phyloP scores from a whole-genome alignment of 2,329 filamentous ascomycete species.

The Mollisia scopiformis region DNA sequence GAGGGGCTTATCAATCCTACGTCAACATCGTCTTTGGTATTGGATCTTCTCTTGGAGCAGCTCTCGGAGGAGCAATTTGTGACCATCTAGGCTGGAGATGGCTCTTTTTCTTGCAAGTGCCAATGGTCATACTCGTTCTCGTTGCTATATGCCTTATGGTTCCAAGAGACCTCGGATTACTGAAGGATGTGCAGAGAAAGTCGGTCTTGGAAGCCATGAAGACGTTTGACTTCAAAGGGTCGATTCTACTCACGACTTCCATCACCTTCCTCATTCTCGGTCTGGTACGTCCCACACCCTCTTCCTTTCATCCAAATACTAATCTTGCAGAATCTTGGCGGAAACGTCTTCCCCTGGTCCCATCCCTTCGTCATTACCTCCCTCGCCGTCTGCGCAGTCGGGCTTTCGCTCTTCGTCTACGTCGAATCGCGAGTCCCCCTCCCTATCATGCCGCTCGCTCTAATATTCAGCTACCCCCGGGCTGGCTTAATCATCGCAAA shows the following conservation, averaged over 20 bases:
- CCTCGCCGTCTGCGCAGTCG: conserved; percentile 49
- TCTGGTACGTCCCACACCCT: conserved; percentile 45
- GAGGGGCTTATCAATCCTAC: conserved; percentile 72
- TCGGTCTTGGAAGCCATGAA: conserved; percentile 51
- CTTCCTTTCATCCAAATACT: not conserved
- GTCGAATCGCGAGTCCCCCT: conserved; percentile 52
- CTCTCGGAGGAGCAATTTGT: conserved; percentile 70
- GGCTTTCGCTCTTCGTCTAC: conserved; percentile 54
- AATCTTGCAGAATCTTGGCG: conserved; percentile 56
- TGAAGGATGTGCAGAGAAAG: conserved; percentile 45
- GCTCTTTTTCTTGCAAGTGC: conserved; percentile 68
- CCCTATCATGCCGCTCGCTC: conserved; percentile 62
- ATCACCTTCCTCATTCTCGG: conserved; percentile 61
- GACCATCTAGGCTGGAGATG: conserved; percentile 74
- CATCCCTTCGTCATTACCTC: conserved; percentile 60
- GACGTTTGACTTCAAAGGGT: conserved; percentile 61
- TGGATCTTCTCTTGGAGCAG: conserved; percentile 64
- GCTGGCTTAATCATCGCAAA: conserved; percentile 62
- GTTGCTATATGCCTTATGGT: conserved; percentile 52
- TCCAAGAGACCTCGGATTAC: conserved; percentile 55
- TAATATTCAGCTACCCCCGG: conserved; percentile 54
- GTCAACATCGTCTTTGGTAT: conserved; percentile 67
- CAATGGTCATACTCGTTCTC: conserved; percentile 45
- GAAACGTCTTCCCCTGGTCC: conserved; percentile 65
- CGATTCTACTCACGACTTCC: conserved; percentile 52